Evolutionary conservation across 2,329 filamentous ascomycete genomes (phyloP), one percentile per base, ranked within the genome.

Genomic region (Colletotrichum sp.): DNA sequence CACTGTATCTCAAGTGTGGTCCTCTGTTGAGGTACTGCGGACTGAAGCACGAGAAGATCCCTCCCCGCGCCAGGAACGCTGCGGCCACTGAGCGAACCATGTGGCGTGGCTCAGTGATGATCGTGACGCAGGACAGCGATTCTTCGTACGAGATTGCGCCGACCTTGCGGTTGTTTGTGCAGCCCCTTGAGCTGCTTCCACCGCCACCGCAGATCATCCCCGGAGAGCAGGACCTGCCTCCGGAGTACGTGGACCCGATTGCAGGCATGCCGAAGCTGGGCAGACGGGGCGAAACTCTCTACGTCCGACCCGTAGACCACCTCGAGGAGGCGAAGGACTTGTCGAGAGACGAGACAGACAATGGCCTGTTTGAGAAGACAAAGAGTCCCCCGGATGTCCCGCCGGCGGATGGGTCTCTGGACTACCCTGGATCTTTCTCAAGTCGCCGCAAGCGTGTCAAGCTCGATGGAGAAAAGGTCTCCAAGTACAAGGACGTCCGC

Each of bases 31-130:
- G 97, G 75, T 99, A 98, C 83, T 96, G 94, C 71, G 97, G 98
- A 24, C 92, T 98, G 57, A 92, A 93, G 55, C 89, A 89, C 52
- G 92, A 98, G 84, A 87, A 88, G 80, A 81, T 86, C 64, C 81
- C 86, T 1, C 81, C 83, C 32, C 82, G 86, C 36, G 83, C 81
- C 72, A 84, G 83, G 69, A 83, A 83, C 79, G 83, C 81, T 78
- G 78, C 81, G 3, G 72, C 81, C 14, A 70, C 81, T 0, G 93
- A 95, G 59, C 91, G 92, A 68, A 95, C 98, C 80, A 92, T 96
- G 24, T 99, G 97, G 97, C 92, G 96, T 83, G 97, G 97, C 7
- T 98, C 93, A 76, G 90, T 99, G 73, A 96, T 99, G 95, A 98
- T 99, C 80, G 96, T 99, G 26, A 99, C 97, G 0, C 90, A 93